Evolutionary conservation across 495 filamentous ascomycete species (phyloP).

Genomic region (Tuber microsphaerosporum): DNA sequence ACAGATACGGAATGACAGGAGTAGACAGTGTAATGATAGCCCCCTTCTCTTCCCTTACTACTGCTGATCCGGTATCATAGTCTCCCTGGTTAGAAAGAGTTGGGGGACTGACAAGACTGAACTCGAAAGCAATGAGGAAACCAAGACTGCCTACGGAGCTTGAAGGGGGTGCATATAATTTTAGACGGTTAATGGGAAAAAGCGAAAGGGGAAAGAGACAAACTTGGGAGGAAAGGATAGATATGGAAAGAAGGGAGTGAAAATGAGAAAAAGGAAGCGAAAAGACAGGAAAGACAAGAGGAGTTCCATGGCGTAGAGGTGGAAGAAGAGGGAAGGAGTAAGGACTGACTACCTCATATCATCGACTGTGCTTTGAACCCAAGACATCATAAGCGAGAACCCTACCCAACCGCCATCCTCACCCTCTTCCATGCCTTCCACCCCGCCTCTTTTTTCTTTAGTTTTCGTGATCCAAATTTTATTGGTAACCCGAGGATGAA

Average conservation of each 20-base stretch:
- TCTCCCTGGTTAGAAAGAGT: background rate
- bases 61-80: background rate
- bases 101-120: background rate
- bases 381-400: background rate
- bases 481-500: background rate
- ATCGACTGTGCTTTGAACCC: background rate
- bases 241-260: conserved; percentile 1
- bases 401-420: background rate
- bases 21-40: background rate
- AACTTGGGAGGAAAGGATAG: background rate
- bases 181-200: background rate
- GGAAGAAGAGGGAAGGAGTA: conserved; percentile 3
- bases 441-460: background rate
- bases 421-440: background rate
- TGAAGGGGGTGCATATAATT: background rate
- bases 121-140: background rate
- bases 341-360: background rate
- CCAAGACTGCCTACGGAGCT: background rate
- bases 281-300: conserved; percentile 13
- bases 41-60: background rate
- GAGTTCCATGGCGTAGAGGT: background rate
- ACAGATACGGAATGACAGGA: background rate
- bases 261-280: background rate
- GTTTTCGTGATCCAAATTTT: background rate
- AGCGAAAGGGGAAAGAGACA: background rate